Base-by-base conservation (phyloP, 331 rosid species). In the Telfairia occidentalis region DNA sequence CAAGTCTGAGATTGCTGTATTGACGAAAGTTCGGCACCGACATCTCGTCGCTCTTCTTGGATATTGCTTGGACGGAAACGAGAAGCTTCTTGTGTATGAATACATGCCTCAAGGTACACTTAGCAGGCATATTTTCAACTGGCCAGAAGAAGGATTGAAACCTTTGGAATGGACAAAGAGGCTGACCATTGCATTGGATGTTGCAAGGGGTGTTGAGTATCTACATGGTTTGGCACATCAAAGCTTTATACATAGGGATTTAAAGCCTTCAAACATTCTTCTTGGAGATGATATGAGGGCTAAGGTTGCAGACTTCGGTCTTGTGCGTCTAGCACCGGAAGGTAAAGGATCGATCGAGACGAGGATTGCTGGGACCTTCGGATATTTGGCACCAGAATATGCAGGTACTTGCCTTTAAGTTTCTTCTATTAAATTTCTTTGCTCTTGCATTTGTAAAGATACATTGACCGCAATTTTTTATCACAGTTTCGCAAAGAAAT, bases 271-370 rank as follows among this genome's bases (percentile, higher is more conserved):
- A 69, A 88, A 88, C 78, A 86, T 86, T 63, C 88, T 86, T 69
- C 92, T 88, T 73, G 92, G 92, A 76, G 92, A 86, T 81, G 92
- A 86, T 76, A 86, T 88, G 92, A 84, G 92, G 77, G 90, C 90
- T 19, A 88, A 86, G 77, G 92, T 88, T 55, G 86, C 90, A 0
- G 92, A 88, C 71, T 88, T 88, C 55, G 92, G 90, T 75, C 85
- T 88, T 0, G 90, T 88, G 54, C 92, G 92, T 9, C 86, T 88
- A 60, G 90, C 90, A 34, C 92, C 92, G 2, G 92, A 88, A 77
- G 92, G 92, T 69, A 88, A 88, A 81, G 90, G 86, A 42, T 88
- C 92, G 0, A 81, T 88, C 66, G 90, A 86, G 71, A 88, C 92
- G n/a, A 83, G 90, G 66, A 79, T 88, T 46, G 92, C 92, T 0